Evolutionary conservation across 2,329 filamentous ascomycete genomes (phyloP).

Genomic region (Pleochaeta shiraiana): DNA sequence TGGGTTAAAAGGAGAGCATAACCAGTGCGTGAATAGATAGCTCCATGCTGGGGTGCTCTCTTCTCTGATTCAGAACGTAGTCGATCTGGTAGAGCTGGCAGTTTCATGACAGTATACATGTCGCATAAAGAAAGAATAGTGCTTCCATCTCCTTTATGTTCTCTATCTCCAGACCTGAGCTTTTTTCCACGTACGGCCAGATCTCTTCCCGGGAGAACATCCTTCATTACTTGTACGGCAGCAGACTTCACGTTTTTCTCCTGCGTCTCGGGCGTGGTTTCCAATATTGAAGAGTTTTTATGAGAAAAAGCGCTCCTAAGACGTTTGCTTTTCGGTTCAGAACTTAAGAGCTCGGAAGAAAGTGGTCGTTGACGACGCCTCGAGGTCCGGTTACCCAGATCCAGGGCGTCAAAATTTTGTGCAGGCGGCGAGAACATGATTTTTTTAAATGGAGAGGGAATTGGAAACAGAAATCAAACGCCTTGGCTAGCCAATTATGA

Average conservation of each 20-base stretch:
- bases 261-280: conserved; percentile 22
- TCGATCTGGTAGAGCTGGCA: conserved; percentile 61
- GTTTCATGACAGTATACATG: conserved; percentile 66
- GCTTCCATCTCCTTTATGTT: conserved; percentile 47
- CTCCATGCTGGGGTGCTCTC: conserved; percentile 40
- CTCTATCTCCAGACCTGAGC: conserved; percentile 37
- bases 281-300: conserved; percentile 29
- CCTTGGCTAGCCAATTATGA: no score
- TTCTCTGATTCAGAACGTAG: conserved; percentile 32
- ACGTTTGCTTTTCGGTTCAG: conserved; percentile 38
- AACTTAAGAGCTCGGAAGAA: conserved; percentile 17
- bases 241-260: conserved; percentile 30
- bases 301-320: conserved; percentile 35
- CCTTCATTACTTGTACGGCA: conserved; percentile 13
- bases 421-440: conserved; percentile 33
- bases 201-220: conserved; percentile 22
- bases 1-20: conserved; percentile 66
- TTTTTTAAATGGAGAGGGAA: background rate
- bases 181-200: conserved; percentile 40
- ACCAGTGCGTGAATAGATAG: conserved; percentile 40
- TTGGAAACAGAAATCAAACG: no score
- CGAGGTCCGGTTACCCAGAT: conserved; percentile 30
- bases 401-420: conserved; percentile 28
- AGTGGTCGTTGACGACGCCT: conserved; percentile 36
- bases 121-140: conserved; percentile 53